Conservation (phyloP, 768 basidiomycete species). For the Trametes gibbosa region DNA sequence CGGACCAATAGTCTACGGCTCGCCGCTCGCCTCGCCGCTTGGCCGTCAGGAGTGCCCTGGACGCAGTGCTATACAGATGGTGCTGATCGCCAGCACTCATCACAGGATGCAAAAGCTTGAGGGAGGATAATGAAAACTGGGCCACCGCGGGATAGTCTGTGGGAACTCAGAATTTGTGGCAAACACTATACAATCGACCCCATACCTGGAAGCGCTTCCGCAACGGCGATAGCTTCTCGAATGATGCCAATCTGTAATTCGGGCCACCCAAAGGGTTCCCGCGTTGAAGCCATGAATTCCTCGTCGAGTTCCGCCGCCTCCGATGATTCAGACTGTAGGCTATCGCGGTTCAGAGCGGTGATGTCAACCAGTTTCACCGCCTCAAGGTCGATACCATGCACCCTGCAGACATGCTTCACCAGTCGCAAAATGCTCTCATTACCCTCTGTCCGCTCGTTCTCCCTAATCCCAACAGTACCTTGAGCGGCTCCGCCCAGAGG, state of each 20-base stretch:
- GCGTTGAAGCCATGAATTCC: conserved; percentile 35
- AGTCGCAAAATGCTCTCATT: conserved; percentile 79
- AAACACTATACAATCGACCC: conserved; percentile 20
- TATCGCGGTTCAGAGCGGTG: background rate
- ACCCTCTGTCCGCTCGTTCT: conserved; percentile 72
- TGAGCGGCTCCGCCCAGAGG: conserved; percentile 34
- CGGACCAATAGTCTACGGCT: conserved; percentile 83
- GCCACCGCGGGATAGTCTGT: conserved; percentile 83
- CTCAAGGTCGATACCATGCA: conserved; percentile 81
- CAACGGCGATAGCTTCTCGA: conserved; percentile 87
- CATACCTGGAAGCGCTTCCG: conserved; percentile 85
- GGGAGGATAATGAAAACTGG: conserved; percentile 84
- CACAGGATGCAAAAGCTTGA: conserved; percentile 68
- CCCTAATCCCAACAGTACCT: conserved; percentile 66
- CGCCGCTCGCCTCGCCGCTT: conserved; percentile 73
- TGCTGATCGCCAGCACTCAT: conserved; percentile 77
- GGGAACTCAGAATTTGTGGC: background rate
- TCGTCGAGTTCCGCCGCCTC: conserved; percentile 35
- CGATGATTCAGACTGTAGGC: background rate
- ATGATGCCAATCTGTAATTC: conserved; percentile 93
- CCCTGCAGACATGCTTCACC: conserved; percentile 69
- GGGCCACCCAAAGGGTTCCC: conserved; percentile 83
- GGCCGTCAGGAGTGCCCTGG: conserved; percentile 70
- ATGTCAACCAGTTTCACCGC: conserved; percentile 51
- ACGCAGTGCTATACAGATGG: conserved; percentile 70